Percentiles rank a stretch among this genome's conserved stretches.
Evolutionary conservation across 164 flowering plant species (phyloP).

Genomic region (Warburgia ugandensis): DNA sequence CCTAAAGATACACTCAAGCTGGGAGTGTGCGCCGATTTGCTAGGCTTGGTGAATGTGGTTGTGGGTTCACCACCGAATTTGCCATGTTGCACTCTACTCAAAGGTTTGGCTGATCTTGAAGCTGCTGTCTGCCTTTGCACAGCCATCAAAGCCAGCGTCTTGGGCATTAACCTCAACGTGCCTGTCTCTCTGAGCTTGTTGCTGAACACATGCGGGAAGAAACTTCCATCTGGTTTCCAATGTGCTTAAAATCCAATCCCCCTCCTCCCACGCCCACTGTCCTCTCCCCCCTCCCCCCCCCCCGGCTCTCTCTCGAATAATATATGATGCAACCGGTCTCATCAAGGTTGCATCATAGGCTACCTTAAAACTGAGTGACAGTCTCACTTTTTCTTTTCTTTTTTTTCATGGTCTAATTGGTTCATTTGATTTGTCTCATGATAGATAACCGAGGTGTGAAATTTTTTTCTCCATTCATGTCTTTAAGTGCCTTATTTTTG

Average conservation of each 20-base stretch:
- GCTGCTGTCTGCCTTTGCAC: constrained; percentile 74
- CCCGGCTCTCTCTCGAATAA: no score
- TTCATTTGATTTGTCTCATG: no score
- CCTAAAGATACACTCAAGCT: constrained; percentile 57
- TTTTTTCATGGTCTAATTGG: no score
- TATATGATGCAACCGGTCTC: no score
- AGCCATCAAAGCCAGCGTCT: constrained; percentile 48
- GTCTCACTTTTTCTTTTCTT: no score
- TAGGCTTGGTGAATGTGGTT: constrained; percentile 27
- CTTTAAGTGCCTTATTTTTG: no score
- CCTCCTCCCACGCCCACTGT: no score
- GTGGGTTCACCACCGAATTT: constrained; percentile 35
- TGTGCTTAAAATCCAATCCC: constrained; percentile 50
- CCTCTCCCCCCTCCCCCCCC: no score
- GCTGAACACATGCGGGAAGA: constrained; percentile 46
- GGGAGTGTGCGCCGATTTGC: constrained; percentile 57
- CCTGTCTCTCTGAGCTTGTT: constrained; percentile 56
- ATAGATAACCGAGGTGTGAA: no score
- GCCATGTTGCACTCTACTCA: constrained; percentile 57
- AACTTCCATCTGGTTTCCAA: constrained; percentile 38
- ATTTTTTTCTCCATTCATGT: no score
- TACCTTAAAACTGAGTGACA: no score
- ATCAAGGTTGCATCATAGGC: no score
- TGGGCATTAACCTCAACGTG: constrained; percentile 48
- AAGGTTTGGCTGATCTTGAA: constrained; percentile 58